Evolutionary conservation across 805 yeast genomes (phyloP), one percentile per base, ranked within the genome.

Genomic region (Nakazawaea anatomiae): DNA sequence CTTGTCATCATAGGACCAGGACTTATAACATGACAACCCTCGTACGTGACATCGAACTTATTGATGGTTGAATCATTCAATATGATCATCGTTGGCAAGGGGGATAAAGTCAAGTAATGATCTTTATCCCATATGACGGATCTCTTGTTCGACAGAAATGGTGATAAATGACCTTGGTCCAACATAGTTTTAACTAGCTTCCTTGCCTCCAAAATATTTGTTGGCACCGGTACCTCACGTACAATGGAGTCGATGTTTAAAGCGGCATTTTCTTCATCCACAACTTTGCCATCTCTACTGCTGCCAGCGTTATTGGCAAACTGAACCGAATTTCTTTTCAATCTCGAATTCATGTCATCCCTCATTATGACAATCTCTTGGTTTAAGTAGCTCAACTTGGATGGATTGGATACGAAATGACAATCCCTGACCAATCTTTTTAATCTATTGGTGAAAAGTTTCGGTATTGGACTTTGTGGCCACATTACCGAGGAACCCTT

Each of bases 91-190:
- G 83, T 77, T 0, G 99, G 99, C 42, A 90, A 68, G 1, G 97
- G 98, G 43, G 84, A 78, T 47, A 94, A 64, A 27, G 85, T 74
- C 54, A 92, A 70, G 5, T 80, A 69, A 56, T 83, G 82, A 61
- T 89, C 96, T 58, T 78, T 77, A 52, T 82, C 83, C 72, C 95
- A 79, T 25, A 79, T 70, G 1, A 88, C 72, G 0, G 95, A 87
- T 54, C 88, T 76, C 30, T 79, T 68, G 27, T 72, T 66, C 18
- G 72, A 66, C 2, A 82, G 69, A 60, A 91, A 89, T 10, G 99
- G 99, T 34, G 94, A 86, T 44, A 94, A 64, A 60, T 82, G 86
- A 0, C 94, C 94, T 67, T 94, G 99, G 60, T 89, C 96, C 10
- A 94, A 66, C 0, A 94, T 54, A 0, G 97, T 90, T 55, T 87